These are phyloP conservation scores for Candida easanensis DNA, from an alignment of 805 yeast genomes.

Conservation along the genomic window DNA sequence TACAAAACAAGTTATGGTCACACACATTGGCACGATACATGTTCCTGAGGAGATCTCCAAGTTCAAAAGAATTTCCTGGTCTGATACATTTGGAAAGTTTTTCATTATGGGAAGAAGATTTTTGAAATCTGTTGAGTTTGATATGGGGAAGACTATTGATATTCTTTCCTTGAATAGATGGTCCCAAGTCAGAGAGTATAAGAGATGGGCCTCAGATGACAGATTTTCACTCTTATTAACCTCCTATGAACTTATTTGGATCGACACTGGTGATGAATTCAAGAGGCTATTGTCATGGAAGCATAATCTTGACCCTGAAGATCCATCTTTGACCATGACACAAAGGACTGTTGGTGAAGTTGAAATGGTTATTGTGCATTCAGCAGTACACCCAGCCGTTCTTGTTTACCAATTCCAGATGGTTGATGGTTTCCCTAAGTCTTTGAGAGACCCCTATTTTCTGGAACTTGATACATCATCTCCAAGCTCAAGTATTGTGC, in stretches of 20 bases:
- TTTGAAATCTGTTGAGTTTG: constrained; percentile 32
- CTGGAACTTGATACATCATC: constrained; percentile 7
- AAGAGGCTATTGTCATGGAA: constrained; percentile 65
- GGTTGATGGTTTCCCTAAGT: constrained; percentile 34
- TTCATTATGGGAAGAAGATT: constrained; percentile 43
- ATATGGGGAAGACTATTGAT: constrained; percentile 29
- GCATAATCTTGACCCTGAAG: constrained; percentile 56
- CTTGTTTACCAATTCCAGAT: constrained; percentile 35
- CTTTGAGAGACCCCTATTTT: constrained; percentile 36
- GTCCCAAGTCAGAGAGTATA: constrained; percentile 40
- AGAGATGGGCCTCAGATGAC: constrained; percentile 27
- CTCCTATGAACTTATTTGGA: constrained; percentile 60
- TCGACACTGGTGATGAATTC: constrained; percentile 36
- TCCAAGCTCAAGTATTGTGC: neutral
- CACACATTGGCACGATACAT: constrained; percentile 14
- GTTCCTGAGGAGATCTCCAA: constrained; percentile 53
- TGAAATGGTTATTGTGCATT: constrained; percentile 26
- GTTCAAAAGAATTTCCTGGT: constrained; percentile 53
- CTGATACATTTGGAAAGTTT: constrained; percentile 29
- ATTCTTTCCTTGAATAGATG: constrained; percentile 28
- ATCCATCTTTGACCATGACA: constrained; percentile 47
- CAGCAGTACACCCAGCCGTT: constrained; percentile 32
- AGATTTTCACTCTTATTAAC: constrained; percentile 55
- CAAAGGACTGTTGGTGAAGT: constrained; percentile 25
- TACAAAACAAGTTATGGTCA: neutral